A percentile compares a stretch with the other conserved stretches of the same genome.
These are phyloP conservation scores for Elongisporangium senticosum DNA, from an alignment of 352 stramenopile species.

Conservation along the genomic window DNA sequence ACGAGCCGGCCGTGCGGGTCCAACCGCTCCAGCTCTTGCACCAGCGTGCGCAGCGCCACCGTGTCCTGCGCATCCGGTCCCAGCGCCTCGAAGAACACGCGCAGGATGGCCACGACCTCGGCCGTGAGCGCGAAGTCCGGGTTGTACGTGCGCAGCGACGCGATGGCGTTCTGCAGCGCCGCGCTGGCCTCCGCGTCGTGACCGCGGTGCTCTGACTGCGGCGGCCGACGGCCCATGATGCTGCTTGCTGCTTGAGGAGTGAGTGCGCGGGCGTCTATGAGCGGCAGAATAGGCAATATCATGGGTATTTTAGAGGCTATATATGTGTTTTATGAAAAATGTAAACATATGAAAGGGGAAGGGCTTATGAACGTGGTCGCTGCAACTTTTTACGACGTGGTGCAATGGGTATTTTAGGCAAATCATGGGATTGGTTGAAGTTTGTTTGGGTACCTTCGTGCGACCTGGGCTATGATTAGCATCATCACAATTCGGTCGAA, in stretches of 20 bases:
- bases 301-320: background rate
- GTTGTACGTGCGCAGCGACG: slow-evolving; percentile 70
- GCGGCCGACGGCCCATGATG: background rate
- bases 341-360: background rate
- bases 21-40: slow-evolving; percentile 58
- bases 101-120: slow-evolving; percentile 78
- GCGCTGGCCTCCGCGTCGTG: slow-evolving; percentile 6
- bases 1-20: slow-evolving; percentile 46
- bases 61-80: slow-evolving; percentile 39
- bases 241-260: background rate
- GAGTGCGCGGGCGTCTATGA: background rate
- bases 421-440: background rate
- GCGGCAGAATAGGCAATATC: background rate
- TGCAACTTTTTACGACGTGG: background rate
- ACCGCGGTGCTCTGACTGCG: background rate
- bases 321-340: background rate
- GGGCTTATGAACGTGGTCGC: background rate
- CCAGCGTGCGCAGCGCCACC: slow-evolving; percentile 42
- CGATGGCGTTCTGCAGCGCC: slow-evolving; percentile 19
- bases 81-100: slow-evolving; percentile 71
- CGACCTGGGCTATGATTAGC: background rate
- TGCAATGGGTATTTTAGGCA: background rate
- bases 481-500: background rate
- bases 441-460: background rate
- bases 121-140: slow-evolving; percentile 76